Evolutionary conservation across 164 flowering plant species (phyloP).

Genomic region (Malania oleifera): DNA sequence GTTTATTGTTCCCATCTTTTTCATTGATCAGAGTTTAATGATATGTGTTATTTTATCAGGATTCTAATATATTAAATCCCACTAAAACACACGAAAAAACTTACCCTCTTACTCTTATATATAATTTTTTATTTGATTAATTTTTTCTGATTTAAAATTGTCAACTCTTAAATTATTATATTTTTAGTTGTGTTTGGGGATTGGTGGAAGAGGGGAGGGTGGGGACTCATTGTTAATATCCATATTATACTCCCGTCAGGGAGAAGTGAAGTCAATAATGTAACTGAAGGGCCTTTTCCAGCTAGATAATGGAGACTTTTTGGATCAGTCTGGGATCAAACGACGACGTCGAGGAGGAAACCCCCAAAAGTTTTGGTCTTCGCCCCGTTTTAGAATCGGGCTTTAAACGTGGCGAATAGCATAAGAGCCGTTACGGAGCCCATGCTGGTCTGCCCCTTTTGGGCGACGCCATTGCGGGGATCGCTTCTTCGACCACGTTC

Average conservation of each 20-base stretch:
- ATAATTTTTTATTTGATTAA: no score
- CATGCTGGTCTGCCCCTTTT: slow-evolving; percentile 4
- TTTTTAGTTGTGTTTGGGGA: neutral
- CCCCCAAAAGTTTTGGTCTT: neutral
- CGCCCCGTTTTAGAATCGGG: neutral
- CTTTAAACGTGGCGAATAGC: neutral
- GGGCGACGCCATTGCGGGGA: neutral
- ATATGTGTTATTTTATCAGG: no score
- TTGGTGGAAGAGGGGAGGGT: neutral
- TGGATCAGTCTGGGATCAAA: neutral
- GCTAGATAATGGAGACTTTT: neutral
- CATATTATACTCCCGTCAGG: neutral
- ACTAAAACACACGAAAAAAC: no score
- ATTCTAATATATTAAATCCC: neutral
- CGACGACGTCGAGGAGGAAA: neutral
- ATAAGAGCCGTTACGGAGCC: slow-evolving; percentile 7
- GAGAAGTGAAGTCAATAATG: neutral
- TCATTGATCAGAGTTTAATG: no score
- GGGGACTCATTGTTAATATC: slow-evolving; percentile 10
- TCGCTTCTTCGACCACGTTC: neutral
- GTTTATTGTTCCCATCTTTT: no score
- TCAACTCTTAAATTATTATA: neutral
- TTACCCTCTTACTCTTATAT: no score
- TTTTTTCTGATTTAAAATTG: no score
- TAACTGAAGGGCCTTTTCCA: slow-evolving; percentile 3